A percentile compares a stretch with the other conserved stretches of the same genome.
Evolutionary conservation across 139 green algal genomes (phyloP).

Genomic region (Closterium sp.): DNA sequence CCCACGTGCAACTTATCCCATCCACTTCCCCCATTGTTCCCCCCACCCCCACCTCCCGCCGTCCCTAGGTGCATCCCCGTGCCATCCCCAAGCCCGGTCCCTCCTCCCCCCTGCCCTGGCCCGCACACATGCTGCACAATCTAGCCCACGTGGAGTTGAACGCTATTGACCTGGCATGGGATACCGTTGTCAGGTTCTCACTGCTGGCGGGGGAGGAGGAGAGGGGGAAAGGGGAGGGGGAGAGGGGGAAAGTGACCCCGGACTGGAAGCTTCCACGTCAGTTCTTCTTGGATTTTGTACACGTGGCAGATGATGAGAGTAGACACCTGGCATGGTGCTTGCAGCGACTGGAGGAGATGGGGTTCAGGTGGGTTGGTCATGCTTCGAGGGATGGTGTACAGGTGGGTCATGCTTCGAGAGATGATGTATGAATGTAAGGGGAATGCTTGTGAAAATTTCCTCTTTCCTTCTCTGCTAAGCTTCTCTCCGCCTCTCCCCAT

Average conservation of each 20-base stretch:
- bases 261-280: background rate
- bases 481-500: too few relatives aligned
- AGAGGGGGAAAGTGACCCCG: too few relatives aligned
- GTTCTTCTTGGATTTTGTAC: slow-evolving; percentile 58
- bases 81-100: slow-evolving; percentile 5
- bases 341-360: slow-evolving; percentile 54
- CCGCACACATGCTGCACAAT: slow-evolving; percentile 56
- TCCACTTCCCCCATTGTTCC: background rate
- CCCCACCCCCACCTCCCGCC: background rate
- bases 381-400: background rate
- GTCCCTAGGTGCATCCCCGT: slow-evolving; percentile 24
- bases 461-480: too few relatives aligned
- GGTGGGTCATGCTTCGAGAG: too few relatives aligned
- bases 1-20: slow-evolving; percentile 59
- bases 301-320: slow-evolving; percentile 58
- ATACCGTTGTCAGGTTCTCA: slow-evolving; percentile 58
- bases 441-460: too few relatives aligned
- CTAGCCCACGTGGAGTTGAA: slow-evolving; percentile 62
- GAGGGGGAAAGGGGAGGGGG: background rate
- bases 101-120: slow-evolving; percentile 20
- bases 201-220: background rate
- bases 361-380: slow-evolving; percentile 20
- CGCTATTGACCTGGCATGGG: slow-evolving; percentile 60
- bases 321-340: slow-evolving; percentile 58
- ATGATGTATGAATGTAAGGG: too few relatives aligned